Evolutionary conservation across 2,329 filamentous ascomycete genomes (phyloP).

Genomic region (Stagonosporopsis chrysanthemi): DNA sequence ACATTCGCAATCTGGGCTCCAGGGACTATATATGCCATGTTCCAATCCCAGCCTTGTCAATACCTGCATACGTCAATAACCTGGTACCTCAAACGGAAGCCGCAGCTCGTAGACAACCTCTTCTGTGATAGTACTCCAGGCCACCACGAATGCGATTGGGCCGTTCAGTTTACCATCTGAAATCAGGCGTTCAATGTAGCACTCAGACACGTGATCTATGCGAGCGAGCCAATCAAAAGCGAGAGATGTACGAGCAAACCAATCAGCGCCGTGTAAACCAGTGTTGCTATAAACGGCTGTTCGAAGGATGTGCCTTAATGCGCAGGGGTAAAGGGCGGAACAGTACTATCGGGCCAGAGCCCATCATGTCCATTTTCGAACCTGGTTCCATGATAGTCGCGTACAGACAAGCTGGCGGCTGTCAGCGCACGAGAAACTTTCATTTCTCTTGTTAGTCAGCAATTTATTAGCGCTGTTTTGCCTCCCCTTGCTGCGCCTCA

Average conservation of each 20-base stretch:
- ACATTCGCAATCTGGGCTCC: too few species aligned
- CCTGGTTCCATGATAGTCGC: too few species aligned
- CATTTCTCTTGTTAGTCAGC: background rate
- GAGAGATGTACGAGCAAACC: background rate
- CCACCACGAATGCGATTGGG: slow-evolving; percentile 1
- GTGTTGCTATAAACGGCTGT: slow-evolving; percentile 5
- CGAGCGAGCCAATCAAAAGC: slow-evolving; percentile 13
- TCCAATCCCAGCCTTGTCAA: background rate
- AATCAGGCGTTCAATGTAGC: slow-evolving; percentile 10
- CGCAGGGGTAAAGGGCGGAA: background rate
- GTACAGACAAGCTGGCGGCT: background rate
- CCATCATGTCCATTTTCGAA: background rate
- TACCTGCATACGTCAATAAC: background rate
- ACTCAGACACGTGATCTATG: slow-evolving; percentile 10
- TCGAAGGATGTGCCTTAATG: background rate
- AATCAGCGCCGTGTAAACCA: background rate
- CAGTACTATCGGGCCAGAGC: background rate
- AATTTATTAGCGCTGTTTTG: background rate
- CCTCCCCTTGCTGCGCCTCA: background rate
- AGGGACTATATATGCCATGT: background rate
- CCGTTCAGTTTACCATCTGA: background rate
- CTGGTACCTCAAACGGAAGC: background rate
- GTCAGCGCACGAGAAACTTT: background rate
- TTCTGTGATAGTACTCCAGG: background rate
- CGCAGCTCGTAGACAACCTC: background rate